Base-by-base conservation (phyloP, 2,329 filamentous ascomycete genomes). In the Penicillium nordicum region DNA sequence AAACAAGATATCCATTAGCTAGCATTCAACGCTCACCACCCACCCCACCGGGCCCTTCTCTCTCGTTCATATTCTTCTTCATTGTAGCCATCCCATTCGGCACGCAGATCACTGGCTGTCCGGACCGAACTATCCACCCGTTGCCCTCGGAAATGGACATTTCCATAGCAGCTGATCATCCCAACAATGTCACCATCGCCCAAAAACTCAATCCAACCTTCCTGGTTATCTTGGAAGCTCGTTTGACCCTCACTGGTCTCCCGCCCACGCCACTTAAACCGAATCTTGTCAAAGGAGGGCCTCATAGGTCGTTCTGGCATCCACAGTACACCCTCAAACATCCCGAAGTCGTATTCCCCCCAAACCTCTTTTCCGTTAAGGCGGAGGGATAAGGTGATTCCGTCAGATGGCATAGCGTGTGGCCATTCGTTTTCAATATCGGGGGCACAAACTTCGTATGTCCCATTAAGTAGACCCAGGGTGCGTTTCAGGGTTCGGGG, bases 131-230 rank as follows among this genome's bases (percentile, higher is more conserved):
- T 32, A 10, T 30, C 36, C 18, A 44, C 25, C 25, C 32, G 40
- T 11, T 36, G 38, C 1, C 52, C 52, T 38, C 23, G 44, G 32
- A 55, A 55, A 12, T 18, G 14, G 11, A 30, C 6, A 7, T 38
- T 14, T 16, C 30, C 38, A n/a, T 2, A 25, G 23, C 46, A 50
- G 25, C 2, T 38, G 7, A 43, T 52, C n/a, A 27, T 30, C 4
- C 46, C 52, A 32, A 27, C 30, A 36, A 55, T 36, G 11, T 50
- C 16, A 12, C 52, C 52, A 27, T 49, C 45, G 6, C 52, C 52
- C 25, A 44, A 18, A 44, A 55, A 44, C 30, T 36, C 23, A 25
- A 50, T 43, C 38, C 37, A 50, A 27, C 52, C 50, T 18, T 47
- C 25, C 30, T 46, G 37, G 34, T 25, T 3, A 18, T 30, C 12